These are phyloP conservation scores for Vitis labrusca DNA, from an alignment of 164 flowering plant genomes.

Conservation along the genomic window DNA sequence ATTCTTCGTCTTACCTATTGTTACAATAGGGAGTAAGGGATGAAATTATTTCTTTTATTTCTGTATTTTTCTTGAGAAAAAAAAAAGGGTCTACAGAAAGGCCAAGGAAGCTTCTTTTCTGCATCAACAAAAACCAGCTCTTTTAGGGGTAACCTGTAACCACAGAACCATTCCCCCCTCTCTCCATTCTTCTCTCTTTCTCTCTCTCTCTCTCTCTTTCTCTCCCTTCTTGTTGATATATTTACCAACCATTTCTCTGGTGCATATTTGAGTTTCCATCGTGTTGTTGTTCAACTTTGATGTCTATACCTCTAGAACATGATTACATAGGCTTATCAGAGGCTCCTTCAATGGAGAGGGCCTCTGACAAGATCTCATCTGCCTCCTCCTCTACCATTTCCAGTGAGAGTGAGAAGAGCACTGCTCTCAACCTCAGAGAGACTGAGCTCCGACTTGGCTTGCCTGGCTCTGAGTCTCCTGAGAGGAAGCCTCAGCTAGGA, in stretches of 20 bases:
- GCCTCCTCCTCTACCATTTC: conserved; percentile 16
- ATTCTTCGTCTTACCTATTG: no score
- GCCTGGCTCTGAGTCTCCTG: conserved; percentile 34
- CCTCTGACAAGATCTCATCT: conserved; percentile 27
- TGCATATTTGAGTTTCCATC: neutral
- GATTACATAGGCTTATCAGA: conserved; percentile 41
- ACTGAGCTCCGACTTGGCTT: conserved; percentile 43
- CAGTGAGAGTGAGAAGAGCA: conserved; percentile 13
- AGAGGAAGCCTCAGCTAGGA: conserved; percentile 20
- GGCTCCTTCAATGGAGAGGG: conserved; percentile 29
- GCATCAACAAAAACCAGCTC: conserved; percentile 32
- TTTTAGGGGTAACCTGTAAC: conserved; percentile 11
- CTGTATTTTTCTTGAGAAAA: neutral
- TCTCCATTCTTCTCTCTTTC: neutral
- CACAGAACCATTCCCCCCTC: neutral
- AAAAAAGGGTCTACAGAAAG: conserved; percentile 27
- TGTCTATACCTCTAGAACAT: conserved; percentile 35
- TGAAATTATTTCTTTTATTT: no score
- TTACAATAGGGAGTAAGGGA: no score
- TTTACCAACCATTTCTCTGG: neutral
- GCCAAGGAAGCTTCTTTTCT: conserved; percentile 46
- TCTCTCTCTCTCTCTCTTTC: conserved; percentile 11
- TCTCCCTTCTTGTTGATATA: neutral
- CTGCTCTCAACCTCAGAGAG: conserved; percentile 24
- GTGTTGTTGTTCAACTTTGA: conserved; percentile 11